Evolutionary conservation across 2,329 filamentous ascomycete species (phyloP), one percentile per base, ranked within the genome.

Genomic region (Exophiala sp.): DNA sequence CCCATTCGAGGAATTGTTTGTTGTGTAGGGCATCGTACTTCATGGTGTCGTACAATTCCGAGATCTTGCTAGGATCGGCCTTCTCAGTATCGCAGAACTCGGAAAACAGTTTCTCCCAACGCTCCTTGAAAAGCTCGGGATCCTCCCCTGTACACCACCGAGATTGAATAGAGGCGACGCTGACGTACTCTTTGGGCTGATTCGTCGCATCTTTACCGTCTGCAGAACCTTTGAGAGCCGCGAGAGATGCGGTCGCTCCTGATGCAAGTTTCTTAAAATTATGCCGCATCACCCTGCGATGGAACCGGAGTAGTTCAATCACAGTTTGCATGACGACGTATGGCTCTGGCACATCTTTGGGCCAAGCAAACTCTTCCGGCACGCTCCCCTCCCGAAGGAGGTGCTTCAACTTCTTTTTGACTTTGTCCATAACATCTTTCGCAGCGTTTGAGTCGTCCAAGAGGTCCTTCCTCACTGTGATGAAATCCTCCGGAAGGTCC

Each of bases 391-490:
- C 87, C 23, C 93, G 83, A 50, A 98, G 70, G 16, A 98, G 76
- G 1, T 88, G 84, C 72, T 98, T 98, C 22, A 98, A 78, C 80
- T 95, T 96, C 79, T 98, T 98, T 77, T 98, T 98, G 48, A 98
- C 93, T 70, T 95, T 96, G 70, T 98, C 94, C 86, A 96, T 98
- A 64, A 95, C 89, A 66, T 98, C 93, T 67, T 98, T 98, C 50
- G 93, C 93, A 2, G 93, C 93, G 67, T 98, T 98, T 0, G 90
- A 97, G 65, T 98, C 93, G 66, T 98, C 93, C 2, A 98, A 73
- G 5, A 98, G 77, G 68, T 97, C 90, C 66, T 98, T 98, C 46
- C 93, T 83, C 49, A 97, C 84, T 27, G 82, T 85, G 56, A 98
- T 95, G 58, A 88, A 88, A 61, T 95, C 87, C 19, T 88, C 81